phyloP scores from a whole-genome alignment of 208 protist species.

The Leishmania arabica region DNA sequence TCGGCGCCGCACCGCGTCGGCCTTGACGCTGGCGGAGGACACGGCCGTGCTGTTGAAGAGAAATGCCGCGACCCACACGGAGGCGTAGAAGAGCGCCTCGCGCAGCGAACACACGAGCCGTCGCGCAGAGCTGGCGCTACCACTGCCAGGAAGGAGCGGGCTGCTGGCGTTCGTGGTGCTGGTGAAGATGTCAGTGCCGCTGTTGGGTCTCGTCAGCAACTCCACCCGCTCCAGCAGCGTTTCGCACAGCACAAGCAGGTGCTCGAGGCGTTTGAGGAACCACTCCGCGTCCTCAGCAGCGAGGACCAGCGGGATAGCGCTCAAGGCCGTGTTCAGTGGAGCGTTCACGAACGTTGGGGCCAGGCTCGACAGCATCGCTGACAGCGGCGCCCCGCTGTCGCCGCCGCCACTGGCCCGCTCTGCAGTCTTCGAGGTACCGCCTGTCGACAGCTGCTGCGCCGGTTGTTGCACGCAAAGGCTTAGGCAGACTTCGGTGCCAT shows the following conservation, averaged over 20 bases:
- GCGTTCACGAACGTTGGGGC: slow-evolving; percentile 45
- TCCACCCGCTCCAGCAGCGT: slow-evolving; percentile 16
- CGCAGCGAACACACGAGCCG: slow-evolving; percentile 24
- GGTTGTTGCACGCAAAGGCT: slow-evolving; percentile 18
- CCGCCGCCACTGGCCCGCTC: neutral
- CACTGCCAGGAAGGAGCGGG: neutral
- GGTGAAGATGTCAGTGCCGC: neutral
- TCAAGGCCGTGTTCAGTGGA: slow-evolving; percentile 72
- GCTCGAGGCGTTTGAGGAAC: slow-evolving; percentile 58
- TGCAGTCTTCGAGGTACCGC: neutral
- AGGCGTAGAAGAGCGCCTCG: slow-evolving; percentile 31
- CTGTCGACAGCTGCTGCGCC: neutral
- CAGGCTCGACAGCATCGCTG: slow-evolving; percentile 24
- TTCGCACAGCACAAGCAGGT: slow-evolving; percentile 34
- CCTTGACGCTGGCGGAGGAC: slow-evolving; percentile 25
- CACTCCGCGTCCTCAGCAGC: slow-evolving; percentile 59
- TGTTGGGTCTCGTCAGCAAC: slow-evolving; percentile 1
- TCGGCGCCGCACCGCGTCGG: slow-evolving; percentile 26
- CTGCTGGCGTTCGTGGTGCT: neutral
- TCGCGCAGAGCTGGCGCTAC: slow-evolving; percentile 8
- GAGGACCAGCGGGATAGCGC: slow-evolving; percentile 68
- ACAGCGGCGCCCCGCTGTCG: neutral
- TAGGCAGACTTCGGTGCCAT: slow-evolving; percentile 23
- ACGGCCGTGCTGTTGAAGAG: slow-evolving; percentile 33
- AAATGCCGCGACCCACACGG: slow-evolving; percentile 32